Base-by-base conservation (phyloP, 257 asterid genomes). In the Knoxia roxburghii region DNA sequence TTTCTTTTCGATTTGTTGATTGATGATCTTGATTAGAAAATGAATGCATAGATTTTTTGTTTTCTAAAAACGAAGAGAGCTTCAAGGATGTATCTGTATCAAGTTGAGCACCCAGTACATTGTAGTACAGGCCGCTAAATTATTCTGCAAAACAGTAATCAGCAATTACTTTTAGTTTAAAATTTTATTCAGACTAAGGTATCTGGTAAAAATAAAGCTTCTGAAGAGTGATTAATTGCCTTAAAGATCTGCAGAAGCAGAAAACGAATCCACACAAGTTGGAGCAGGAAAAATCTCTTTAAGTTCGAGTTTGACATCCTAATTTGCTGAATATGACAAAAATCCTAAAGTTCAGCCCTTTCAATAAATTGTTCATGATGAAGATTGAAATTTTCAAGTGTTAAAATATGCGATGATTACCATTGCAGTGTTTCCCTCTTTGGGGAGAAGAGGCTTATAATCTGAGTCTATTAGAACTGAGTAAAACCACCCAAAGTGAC, bases 231-330 rank as follows among this genome's bases (percentile, higher is more conserved):
- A 1, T 2, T 32, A 75, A 92, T 85, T 85, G 79, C 97, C 97
- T 94, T 94, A 68, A 83, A 59, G 45, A 90, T 76, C 89, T 94
- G 99, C 59, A 94, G 93, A 75, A 94, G 70, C 82, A 94, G 78
- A 65, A 94, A 94, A 67, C 86, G 75, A 73, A 77, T 33, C 99
- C 96, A 94, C 17, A 87, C 91, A 21, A 87, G 53, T 21, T 87
- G 43, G 61, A 90, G 84, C 54, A 79, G 83, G 43, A 73, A 20
- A 30, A 88, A 68, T 76, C 83, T 79, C 82, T 84, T 90, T 12
- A 79, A 35, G 45, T 82, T 76, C 33, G 88, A 75, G 80, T 94
- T 94, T 68, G 64, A 78, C 79, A 59, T 80, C 77, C 87, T 30
- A 49, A 78, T 78, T 94, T 85, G 82, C 99, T 94, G 91, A 73